Evolutionary conservation across 2,329 filamentous ascomycete genomes (phyloP).

Genomic region (Aureobasidium sp.): DNA sequence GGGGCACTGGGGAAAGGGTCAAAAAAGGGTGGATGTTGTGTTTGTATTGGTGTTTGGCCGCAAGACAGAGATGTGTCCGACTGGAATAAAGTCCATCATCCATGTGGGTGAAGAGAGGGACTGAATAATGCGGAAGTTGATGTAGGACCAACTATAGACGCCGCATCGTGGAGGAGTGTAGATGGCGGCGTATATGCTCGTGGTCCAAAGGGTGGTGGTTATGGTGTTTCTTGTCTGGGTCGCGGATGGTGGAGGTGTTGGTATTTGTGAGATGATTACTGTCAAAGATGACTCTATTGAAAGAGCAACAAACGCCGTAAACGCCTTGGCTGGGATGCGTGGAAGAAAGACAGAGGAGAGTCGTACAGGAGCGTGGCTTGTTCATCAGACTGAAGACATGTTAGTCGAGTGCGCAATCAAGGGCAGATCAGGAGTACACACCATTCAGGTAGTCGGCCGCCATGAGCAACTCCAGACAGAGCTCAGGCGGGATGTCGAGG

Average conservation of each 20-base stretch:
- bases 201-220: constrained; percentile 12
- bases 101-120: not conserved
- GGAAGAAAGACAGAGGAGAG: not conserved
- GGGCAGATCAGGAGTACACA: constrained; percentile 28
- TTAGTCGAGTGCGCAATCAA: not conserved
- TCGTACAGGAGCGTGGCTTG: not conserved
- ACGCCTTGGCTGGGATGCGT: constrained; percentile 12
- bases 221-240: not conserved
- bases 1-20: not conserved
- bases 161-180: constrained; percentile 19
- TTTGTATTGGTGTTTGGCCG: not conserved
- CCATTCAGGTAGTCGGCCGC: constrained; percentile 70
- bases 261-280: not conserved
- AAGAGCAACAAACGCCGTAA: constrained; percentile 3
- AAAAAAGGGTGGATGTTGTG: not conserved
- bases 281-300: not conserved
- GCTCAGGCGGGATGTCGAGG: constrained; percentile 71
- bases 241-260: not conserved
- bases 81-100: constrained; percentile 9
- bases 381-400: constrained; percentile 16
- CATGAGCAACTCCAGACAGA: constrained; percentile 70
- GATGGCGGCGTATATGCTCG: constrained; percentile 21
- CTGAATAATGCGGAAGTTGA: constrained; percentile 14
- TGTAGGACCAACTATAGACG: constrained; percentile 22
- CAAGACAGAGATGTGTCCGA: constrained; percentile 5